Conservation (phyloP, 768 basidiomycete species). For the Leucocoprinus sp. region DNA sequence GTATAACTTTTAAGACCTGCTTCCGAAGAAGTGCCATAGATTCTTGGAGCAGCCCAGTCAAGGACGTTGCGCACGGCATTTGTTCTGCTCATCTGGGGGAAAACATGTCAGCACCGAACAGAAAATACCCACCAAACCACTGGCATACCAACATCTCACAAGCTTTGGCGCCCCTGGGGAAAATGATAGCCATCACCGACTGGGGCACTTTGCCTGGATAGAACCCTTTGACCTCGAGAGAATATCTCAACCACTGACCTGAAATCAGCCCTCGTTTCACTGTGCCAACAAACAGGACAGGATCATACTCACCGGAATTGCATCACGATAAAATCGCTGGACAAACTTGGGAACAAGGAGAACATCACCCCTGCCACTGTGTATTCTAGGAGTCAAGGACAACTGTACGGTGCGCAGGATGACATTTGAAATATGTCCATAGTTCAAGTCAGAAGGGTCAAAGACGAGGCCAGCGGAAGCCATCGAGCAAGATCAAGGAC, state of each 20-base stretch:
- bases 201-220: conserved; percentile 11
- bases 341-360: conserved; percentile 6
- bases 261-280: not conserved
- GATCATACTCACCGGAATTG: conserved; percentile 5
- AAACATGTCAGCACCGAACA: not conserved
- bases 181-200: conserved; percentile 8
- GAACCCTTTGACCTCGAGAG: conserved; percentile 4
- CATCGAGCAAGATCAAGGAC: not conserved
- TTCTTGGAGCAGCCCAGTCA: conserved; percentile 12
- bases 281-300: not conserved
- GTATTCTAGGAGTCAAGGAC: conserved; percentile 6
- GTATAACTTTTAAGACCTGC: conserved; percentile 5
- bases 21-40: conserved; percentile 7
- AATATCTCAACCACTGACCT: conserved; percentile 4
- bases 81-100: not conserved
- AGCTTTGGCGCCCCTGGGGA: conserved; percentile 6
- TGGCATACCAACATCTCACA: conserved; percentile 5
- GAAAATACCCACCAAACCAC: not conserved
- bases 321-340: conserved; percentile 1
- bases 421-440: conserved; percentile 9
- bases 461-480: conserved; percentile 2
- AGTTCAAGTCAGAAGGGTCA: conserved; percentile 9
- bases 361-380: conserved; percentile 6
- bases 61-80: conserved; percentile 4
- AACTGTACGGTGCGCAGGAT: conserved; percentile 9